A percentile compares a stretch with the other conserved stretches of the same genome.
These are phyloP conservation scores for Metschnikowia colocasiae DNA, from an alignment of 805 yeast genomes.

Conservation along the genomic window DNA sequence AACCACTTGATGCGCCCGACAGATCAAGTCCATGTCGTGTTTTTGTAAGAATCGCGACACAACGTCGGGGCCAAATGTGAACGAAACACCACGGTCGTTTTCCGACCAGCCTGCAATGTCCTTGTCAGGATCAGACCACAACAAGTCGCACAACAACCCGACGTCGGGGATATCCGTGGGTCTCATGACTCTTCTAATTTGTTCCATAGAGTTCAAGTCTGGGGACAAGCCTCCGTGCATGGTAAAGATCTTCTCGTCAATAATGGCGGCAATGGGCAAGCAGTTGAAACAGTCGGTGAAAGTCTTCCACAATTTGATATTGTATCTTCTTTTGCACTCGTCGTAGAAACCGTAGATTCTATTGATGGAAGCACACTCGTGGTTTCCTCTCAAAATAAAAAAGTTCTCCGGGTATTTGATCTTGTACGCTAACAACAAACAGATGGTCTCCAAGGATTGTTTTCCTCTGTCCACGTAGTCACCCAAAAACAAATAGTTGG, in stretches of 20 bases:
- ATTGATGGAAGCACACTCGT: conserved; percentile 97
- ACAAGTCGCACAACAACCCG: conserved; percentile 90
- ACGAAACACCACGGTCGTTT: conserved; percentile 97
- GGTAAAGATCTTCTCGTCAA: conserved; percentile 95
- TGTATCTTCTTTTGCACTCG: conserved; percentile 97
- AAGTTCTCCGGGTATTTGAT: conserved; percentile 98
- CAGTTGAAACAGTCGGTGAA: conserved; percentile 98
- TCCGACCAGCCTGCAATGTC: conserved; percentile 99
- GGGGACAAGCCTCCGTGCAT: conserved; percentile 99
- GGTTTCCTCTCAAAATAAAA: conserved; percentile 95
- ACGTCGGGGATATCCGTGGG: conserved; percentile 99
- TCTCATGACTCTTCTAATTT: conserved; percentile 97
- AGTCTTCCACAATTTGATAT: conserved; percentile 97
- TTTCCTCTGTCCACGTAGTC: conserved; percentile 99
- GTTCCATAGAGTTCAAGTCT: conserved; percentile 96
- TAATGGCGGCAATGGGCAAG: conserved; percentile 96
- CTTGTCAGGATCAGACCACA: conserved; percentile 99
- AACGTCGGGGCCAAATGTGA: conserved; percentile 99
- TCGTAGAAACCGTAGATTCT: conserved; percentile 98
- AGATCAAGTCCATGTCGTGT: conserved; percentile 96
- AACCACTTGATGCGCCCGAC: conserved; percentile 98
- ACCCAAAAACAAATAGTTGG: conserved; percentile 91
- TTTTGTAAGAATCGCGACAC: conserved; percentile 93
- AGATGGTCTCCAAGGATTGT: conserved; percentile 93
- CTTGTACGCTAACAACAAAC: conserved; percentile 89